phyloP scores from a whole-genome alignment of 768 basidiomycete genomes.

The Tulasnella calospora region DNA sequence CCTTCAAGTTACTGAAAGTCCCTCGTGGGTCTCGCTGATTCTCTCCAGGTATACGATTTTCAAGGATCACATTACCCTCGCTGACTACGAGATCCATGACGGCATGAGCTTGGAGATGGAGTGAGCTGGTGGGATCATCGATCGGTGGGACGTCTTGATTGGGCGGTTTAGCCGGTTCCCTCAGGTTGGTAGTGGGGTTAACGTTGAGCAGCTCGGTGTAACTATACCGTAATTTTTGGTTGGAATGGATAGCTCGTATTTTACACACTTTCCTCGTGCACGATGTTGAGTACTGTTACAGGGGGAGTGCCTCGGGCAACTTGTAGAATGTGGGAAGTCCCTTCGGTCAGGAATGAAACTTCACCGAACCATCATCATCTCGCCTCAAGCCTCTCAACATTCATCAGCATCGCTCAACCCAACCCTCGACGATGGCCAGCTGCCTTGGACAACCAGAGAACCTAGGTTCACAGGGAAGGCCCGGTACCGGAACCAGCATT shows the following conservation, averaged over 20 bases:
- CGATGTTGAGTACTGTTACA: background rate
- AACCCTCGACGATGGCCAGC: background rate
- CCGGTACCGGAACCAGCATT: background rate
- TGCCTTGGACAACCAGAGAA: background rate
- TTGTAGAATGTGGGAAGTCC: conserved; percentile 1
- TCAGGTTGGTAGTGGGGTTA: background rate
- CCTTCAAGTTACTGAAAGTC: background rate
- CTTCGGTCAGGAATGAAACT: background rate
- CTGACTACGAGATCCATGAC: conserved; percentile 90
- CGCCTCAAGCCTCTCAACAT: background rate
- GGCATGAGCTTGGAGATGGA: conserved; percentile 95
- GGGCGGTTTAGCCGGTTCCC: background rate
- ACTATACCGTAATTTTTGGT: too few species aligned
- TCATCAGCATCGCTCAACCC: background rate
- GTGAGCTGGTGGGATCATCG: conserved; percentile 36
- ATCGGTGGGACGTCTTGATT: background rate
- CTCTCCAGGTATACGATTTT: conserved; percentile 45
- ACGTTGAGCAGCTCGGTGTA: too few species aligned
- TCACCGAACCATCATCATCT: background rate
- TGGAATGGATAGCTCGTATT: background rate
- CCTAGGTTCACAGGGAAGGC: background rate
- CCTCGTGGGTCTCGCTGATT: background rate
- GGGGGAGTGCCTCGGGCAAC: background rate
- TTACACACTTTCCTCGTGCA: background rate
- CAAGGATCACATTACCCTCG: conserved; percentile 91